Conservation (phyloP, 306 rosid genomes). For the Lupinus albus region DNA sequence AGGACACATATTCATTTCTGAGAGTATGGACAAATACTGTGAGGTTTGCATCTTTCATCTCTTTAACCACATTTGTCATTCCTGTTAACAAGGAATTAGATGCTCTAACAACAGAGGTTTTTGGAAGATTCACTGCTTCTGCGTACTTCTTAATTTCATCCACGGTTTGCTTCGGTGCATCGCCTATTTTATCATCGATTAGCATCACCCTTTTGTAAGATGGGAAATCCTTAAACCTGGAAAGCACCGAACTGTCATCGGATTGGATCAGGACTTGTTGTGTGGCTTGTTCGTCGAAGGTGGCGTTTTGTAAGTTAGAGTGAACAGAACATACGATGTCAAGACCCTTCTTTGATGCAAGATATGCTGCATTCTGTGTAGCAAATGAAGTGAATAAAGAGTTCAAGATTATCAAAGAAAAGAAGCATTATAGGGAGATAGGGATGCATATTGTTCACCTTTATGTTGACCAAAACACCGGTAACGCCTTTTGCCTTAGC, state of each 20-base stretch:
- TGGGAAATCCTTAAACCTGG: conserved; percentile 57
- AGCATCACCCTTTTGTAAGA: conserved; percentile 58
- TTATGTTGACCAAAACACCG: conserved; percentile 68
- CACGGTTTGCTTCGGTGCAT: conserved; percentile 48
- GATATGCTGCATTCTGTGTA: conserved; percentile 76
- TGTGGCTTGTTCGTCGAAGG: conserved; percentile 68
- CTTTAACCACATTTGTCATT: conserved; percentile 53
- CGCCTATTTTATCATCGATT: conserved; percentile 39
- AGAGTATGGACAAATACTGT: conserved; percentile 53
- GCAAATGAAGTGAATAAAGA: not conserved
- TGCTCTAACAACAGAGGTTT: conserved; percentile 30
- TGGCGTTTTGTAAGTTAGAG: conserved; percentile 64
- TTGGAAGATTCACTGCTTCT: conserved; percentile 57
- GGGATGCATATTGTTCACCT: conserved; percentile 39
- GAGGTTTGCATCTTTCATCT: conserved; percentile 64
- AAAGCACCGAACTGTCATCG: conserved; percentile 81
- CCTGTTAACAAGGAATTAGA: conserved; percentile 37
- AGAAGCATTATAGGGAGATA: conserved; percentile 1
- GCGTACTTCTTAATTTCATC: conserved; percentile 76
- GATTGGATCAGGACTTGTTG: conserved; percentile 74
- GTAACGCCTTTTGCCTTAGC: conserved; percentile 74
- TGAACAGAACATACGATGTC: conserved; percentile 64
- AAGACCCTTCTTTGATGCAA: conserved; percentile 74
- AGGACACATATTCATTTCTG: conserved; percentile 65
- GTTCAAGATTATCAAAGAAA: not conserved